These are phyloP conservation scores for Parmales sp. DNA, from an alignment of 108 stramenopile genomes.

Conservation along the genomic window DNA sequence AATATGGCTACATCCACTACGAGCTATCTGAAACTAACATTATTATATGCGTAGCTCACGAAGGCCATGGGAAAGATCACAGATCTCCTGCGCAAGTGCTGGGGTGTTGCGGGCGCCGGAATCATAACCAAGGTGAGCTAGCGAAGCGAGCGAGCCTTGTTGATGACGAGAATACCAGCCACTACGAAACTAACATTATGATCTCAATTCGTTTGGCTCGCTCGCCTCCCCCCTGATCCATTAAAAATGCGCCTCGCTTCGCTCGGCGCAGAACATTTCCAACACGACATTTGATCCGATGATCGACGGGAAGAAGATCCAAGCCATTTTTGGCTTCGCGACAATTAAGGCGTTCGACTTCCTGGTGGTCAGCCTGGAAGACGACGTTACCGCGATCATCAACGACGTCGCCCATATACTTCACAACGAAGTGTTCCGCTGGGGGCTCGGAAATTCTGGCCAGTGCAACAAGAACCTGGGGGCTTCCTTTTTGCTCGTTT, in stretches of 20 bases:
- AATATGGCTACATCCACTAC: too few relatives aligned
- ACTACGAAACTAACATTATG: too few relatives aligned
- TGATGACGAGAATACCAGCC: too few relatives aligned
- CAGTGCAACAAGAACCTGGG: conserved; percentile 97
- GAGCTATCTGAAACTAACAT: too few relatives aligned
- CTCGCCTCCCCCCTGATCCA: too few relatives aligned
- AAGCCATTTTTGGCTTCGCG: conserved; percentile 89
- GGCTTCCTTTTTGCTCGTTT: conserved; percentile 84
- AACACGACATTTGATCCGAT: conserved; percentile 79
- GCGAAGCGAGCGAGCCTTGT: too few relatives aligned
- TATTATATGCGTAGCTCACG: too few relatives aligned
- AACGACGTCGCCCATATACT: conserved; percentile 85
- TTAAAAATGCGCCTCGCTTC: too few relatives aligned
- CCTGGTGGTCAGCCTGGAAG: conserved; percentile 65
- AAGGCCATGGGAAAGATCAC: conserved; percentile 84
- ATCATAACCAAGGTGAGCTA: conserved; percentile 93
- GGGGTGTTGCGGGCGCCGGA: conserved; percentile 91
- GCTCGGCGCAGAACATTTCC: too few relatives aligned
- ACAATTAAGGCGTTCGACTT: conserved; percentile 76
- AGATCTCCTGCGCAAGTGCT: conserved; percentile 83
- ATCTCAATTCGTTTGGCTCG: too few relatives aligned
- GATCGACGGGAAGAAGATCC: conserved; percentile 71
- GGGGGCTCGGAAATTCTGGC: conserved; percentile 73
- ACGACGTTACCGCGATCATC: conserved; percentile 88
- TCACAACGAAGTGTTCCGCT: conserved; percentile 78